A percentile compares a stretch with the other conserved stretches of the same genome.
Conservation (phyloP, 2,329 filamentous ascomycete species). For the Blastomyces parvus region DNA sequence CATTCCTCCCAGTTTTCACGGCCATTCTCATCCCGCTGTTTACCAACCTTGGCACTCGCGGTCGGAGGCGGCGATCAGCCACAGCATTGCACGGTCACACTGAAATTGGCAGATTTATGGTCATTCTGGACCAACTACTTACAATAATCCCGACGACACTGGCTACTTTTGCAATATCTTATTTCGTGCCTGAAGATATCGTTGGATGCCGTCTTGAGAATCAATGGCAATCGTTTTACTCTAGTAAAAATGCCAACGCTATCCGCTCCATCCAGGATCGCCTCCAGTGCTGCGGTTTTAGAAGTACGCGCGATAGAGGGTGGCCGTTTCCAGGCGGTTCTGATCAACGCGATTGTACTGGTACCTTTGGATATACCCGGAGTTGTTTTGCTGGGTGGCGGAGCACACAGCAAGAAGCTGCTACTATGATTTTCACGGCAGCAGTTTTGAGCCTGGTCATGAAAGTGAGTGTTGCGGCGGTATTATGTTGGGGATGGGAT, state of each 20-base stretch:
- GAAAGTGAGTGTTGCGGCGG: conserved; percentile 2
- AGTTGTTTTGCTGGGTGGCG: conserved; percentile 11
- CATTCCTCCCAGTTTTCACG: conserved; percentile 8
- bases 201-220: conserved; percentile 11
- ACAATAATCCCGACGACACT: conserved; percentile 7
- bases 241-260: conserved; percentile 11
- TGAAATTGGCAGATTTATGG: background rate
- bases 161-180: conserved; percentile 10
- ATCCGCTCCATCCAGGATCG: conserved; percentile 13
- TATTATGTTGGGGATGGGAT: background rate
- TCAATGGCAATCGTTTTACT: conserved; percentile 13
- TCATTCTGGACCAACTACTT: conserved; percentile 8
- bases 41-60: background rate
- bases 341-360: conserved; percentile 8
- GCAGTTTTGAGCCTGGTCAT: conserved; percentile 7
- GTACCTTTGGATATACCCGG: conserved; percentile 9
- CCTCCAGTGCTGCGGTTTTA: conserved; percentile 13
- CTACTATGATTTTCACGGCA: conserved; percentile 11
- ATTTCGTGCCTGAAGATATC: conserved; percentile 9
- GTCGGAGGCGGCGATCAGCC: background rate
- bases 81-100: background rate
- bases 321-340: conserved; percentile 12
- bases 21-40: background rate
- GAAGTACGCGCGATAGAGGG: conserved; percentile 11
- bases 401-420: conserved; percentile 2